Conservation (phyloP, 2,329 filamentous ascomycete species). For the Fusarium paranaense region DNA sequence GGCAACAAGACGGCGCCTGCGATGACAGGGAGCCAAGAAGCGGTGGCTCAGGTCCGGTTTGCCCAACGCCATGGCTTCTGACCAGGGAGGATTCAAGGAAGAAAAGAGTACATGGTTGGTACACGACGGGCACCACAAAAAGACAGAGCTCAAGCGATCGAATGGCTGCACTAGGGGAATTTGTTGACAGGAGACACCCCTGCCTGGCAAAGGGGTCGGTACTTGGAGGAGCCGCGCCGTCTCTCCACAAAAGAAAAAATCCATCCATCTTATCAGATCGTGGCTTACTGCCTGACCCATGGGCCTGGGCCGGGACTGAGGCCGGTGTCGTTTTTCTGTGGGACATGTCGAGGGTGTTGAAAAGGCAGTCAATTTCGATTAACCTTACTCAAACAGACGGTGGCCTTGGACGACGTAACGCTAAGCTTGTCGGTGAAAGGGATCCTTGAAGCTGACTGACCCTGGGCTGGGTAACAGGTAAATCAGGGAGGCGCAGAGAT, state of each 20-base stretch:
- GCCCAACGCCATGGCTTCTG: neutral
- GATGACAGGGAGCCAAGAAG: constrained; percentile 12
- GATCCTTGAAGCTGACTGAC: constrained; percentile 14
- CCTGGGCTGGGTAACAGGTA: constrained; percentile 9
- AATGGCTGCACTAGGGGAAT: constrained; percentile 27
- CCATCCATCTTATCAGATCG: constrained; percentile 46
- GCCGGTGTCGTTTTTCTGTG: constrained; percentile 6
- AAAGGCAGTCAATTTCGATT: constrained; percentile 19
- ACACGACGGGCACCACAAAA: constrained; percentile 2
- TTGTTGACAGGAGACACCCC: constrained; percentile 20
- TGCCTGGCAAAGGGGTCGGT: constrained; percentile 18
- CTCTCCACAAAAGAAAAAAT: constrained; percentile 37
- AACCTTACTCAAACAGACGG: constrained; percentile 9
- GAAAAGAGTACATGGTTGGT: neutral
- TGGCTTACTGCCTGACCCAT: constrained; percentile 33
- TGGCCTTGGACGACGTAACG: neutral
- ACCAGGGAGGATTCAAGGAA: constrained; percentile 15
- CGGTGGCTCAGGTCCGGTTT: constrained; percentile 10
- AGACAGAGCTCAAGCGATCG: constrained; percentile 6
- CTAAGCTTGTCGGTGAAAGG: constrained; percentile 34
- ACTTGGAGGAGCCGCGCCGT: constrained; percentile 19
- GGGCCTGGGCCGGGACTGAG: constrained; percentile 30
- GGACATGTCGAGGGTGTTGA: constrained; percentile 6
- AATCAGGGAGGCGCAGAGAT: constrained; percentile 17
- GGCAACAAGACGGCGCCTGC: neutral